Percentiles rank a stretch among this genome's conserved stretches.
Conservation (phyloP, 192 early-diverging fungal genomes). For the Rhizophlyctis rosea region DNA sequence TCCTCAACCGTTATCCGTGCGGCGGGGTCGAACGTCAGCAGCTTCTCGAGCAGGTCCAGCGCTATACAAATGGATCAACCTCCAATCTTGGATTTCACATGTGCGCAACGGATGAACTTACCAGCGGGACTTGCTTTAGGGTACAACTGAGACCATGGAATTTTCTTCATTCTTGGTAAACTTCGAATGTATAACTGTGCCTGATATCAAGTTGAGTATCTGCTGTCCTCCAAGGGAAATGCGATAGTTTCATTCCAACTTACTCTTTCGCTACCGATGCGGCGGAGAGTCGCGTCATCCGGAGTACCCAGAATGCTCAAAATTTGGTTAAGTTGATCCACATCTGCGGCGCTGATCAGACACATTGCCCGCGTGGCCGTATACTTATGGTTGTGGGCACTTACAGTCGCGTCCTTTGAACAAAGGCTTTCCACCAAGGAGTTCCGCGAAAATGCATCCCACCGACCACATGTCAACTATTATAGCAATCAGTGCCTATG, state of each 20-base stretch:
- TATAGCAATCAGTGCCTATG: too few species aligned
- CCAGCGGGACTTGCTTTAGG: slow-evolving; percentile 72
- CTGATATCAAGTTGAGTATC: slow-evolving; percentile 25
- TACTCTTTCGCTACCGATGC: slow-evolving; percentile 88
- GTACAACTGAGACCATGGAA: slow-evolving; percentile 85
- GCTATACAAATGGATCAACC: slow-evolving; percentile 40
- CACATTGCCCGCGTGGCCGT: too few species aligned
- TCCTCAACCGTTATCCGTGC: slow-evolving; percentile 90
- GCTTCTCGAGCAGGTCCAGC: slow-evolving; percentile 80
- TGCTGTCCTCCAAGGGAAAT: not conserved
- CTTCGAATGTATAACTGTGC: slow-evolving; percentile 94
- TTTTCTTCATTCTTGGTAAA: slow-evolving; percentile 82
- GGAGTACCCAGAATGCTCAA: slow-evolving; percentile 92
- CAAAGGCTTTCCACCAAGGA: slow-evolving; percentile 86
- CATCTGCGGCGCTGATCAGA: slow-evolving; percentile 59
- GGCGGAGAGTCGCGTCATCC: slow-evolving; percentile 73
- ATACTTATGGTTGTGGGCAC: too few species aligned
- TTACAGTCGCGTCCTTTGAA: slow-evolving; percentile 94
- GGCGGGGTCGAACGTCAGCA: slow-evolving; percentile 91
- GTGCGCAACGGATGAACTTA: slow-evolving; percentile 9
- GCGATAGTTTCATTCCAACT: not conserved
- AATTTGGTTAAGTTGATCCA: slow-evolving; percentile 99
- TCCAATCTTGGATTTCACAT: not conserved
- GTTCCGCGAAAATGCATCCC: slow-evolving; percentile 98
- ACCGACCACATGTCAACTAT: slow-evolving; percentile 95